Conservation (phyloP, 345 rosid species). For the Clarkia xantiana region DNA sequence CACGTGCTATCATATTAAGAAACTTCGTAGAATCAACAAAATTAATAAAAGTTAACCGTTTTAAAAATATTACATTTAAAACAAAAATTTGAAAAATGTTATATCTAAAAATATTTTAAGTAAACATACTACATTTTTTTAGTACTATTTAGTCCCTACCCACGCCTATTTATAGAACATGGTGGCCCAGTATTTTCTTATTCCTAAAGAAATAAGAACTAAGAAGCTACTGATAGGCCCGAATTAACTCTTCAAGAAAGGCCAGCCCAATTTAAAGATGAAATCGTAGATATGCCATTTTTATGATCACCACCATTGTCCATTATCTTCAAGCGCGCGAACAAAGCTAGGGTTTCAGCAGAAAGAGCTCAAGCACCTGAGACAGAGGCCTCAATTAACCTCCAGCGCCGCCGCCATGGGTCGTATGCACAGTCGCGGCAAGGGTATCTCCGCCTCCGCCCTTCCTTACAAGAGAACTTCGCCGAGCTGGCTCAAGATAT, state of each 20-base stretch:
- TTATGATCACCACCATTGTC: not conserved
- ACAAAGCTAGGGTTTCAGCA: slow-evolving; percentile 1
- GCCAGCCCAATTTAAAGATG: not conserved
- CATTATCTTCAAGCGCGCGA: not conserved
- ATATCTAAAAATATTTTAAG: no score
- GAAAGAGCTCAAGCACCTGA: not conserved
- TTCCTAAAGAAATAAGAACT: no score
- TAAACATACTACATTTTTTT: no score
- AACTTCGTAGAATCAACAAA: no score
- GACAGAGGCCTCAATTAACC: slow-evolving; percentile 1
- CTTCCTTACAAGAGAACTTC: slow-evolving; percentile 41
- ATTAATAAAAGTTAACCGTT: no score
- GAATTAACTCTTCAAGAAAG: not conserved
- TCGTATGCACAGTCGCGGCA: slow-evolving; percentile 45
- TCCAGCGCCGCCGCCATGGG: slow-evolving; percentile 25
- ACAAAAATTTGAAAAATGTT: no score
- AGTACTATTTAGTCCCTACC: no score
- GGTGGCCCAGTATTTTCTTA: no score
- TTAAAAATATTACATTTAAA: no score
- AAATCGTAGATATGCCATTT: not conserved
- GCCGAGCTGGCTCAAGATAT: slow-evolving; percentile 46
- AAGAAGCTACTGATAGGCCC: no score
- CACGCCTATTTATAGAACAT: no score
- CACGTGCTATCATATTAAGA: no score
- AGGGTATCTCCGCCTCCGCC: slow-evolving; percentile 58